These are phyloP conservation scores for Irpex sp. DNA, from an alignment of 1,284 basidiomycete genomes.

Conservation along the genomic window DNA sequence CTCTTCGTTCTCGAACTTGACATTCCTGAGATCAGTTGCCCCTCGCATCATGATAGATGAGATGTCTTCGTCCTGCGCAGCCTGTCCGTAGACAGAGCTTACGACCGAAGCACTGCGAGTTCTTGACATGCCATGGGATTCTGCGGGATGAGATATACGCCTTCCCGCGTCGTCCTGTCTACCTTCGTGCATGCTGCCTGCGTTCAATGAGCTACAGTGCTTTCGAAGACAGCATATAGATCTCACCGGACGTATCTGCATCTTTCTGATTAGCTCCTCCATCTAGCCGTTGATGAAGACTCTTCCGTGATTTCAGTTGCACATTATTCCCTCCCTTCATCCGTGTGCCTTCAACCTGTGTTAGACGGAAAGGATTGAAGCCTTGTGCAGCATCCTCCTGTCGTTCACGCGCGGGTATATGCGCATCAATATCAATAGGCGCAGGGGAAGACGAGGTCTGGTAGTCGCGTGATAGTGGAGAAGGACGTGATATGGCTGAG, in stretches of 20 bases:
- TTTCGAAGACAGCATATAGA: neutral
- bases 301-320: slow-evolving; percentile 13
- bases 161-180: neutral
- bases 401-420: neutral
- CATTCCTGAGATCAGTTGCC: slow-evolving; percentile 26
- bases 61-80: slow-evolving; percentile 24
- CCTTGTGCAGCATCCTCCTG: neutral
- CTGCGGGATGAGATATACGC: neutral
- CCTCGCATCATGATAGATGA: slow-evolving; percentile 30
- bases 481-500: neutral
- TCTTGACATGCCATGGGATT: slow-evolving; percentile 1
- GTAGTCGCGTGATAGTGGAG: neutral
- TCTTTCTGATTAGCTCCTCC: slow-evolving; percentile 8
- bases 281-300: slow-evolving; percentile 21
- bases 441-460: neutral
- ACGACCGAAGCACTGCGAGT: slow-evolving; percentile 27
- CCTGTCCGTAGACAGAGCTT: slow-evolving; percentile 16
- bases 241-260: neutral
- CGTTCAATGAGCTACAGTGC: neutral
- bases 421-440: neutral
- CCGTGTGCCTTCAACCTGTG: neutral
- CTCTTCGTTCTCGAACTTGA: slow-evolving; percentile 26
- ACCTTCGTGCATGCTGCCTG: neutral
- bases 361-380: neutral
- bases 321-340: neutral